phyloP scores from a whole-genome alignment of 495 filamentous ascomycete genomes.

The Durotheca rogersii region DNA sequence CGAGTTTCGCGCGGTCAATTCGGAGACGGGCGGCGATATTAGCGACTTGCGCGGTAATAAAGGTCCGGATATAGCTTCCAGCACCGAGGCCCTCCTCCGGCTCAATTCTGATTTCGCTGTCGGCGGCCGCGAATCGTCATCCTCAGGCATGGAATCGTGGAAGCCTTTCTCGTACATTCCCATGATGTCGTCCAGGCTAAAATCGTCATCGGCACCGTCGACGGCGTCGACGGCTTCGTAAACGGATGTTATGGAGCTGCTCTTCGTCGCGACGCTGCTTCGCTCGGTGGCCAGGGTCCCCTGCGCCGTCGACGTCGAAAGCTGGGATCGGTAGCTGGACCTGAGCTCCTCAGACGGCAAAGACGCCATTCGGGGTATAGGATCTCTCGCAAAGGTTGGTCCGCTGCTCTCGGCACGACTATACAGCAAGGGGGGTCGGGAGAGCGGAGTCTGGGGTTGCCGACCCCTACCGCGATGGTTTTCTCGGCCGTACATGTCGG shows the following conservation, averaged over 20 bases:
- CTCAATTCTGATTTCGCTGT: conserved; percentile 39
- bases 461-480: conserved; percentile 24
- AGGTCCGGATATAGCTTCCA: conserved; percentile 49
- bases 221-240: conserved; percentile 49
- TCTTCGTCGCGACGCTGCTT: conserved; percentile 78
- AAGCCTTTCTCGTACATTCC: conserved; percentile 90
- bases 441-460: conserved; percentile 19
- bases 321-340: conserved; percentile 69
- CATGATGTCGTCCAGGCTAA: conserved; percentile 90
- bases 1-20: conserved; percentile 40
- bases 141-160: conserved; percentile 50
- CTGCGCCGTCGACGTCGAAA: conserved; percentile 66
- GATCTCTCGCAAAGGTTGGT: conserved; percentile 39
- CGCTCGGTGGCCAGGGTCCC: conserved; percentile 71
- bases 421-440: conserved; percentile 30
- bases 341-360: conserved; percentile 58
- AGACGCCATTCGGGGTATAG: conserved; percentile 41
- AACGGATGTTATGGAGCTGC: conserved; percentile 72
- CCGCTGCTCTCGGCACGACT: conserved; percentile 34
- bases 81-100: conserved; percentile 38
- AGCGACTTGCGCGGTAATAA: conserved; percentile 34
- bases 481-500: conserved; percentile 27
- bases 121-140: conserved; percentile 35
- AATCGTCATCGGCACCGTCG: conserved; percentile 53
- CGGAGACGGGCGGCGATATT: conserved; percentile 20